phyloP scores from a whole-genome alignment of 192 early-diverging fungal species.

The Coemansia sp. region DNA sequence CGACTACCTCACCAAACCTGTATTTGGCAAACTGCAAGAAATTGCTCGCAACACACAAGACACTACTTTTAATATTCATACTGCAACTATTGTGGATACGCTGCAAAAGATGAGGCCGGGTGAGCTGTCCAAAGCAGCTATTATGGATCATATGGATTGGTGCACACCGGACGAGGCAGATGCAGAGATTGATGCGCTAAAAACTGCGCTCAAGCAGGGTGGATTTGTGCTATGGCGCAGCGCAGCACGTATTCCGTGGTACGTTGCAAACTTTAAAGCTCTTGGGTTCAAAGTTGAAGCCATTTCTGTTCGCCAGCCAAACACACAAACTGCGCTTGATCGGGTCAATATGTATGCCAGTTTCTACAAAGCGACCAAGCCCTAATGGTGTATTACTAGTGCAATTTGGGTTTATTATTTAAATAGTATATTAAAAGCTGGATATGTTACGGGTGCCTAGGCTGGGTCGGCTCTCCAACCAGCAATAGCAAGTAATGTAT shows the following conservation, averaged over 20 bases:
- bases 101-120: conserved; percentile 59
- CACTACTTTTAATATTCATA: conserved; percentile 72
- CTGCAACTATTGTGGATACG: conserved; percentile 74
- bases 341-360: conserved; percentile 87
- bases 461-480: no score
- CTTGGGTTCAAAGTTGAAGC: conserved; percentile 68
- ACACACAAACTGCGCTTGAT: conserved; percentile 64
- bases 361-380: conserved; percentile 60
- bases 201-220: conserved; percentile 58
- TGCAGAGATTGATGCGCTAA: conserved; percentile 67
- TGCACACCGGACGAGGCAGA: conserved; percentile 68
- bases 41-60: background rate
- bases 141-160: conserved; percentile 94
- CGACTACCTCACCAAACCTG: conserved; percentile 71
- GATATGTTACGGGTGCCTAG: no score
- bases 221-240: conserved; percentile 81
- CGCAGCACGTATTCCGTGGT: conserved; percentile 81
- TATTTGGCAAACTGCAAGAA: conserved; percentile 62
- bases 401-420: no score
- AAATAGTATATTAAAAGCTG: no score
- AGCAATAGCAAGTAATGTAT: no score
- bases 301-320: conserved; percentile 66
- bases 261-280: conserved; percentile 70
- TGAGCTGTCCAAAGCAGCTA: conserved; percentile 70
- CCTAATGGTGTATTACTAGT: conserved; percentile 11